Evolutionary conservation across 345 rosid genomes (phyloP).

Genomic region (Cardamine resedifolia): DNA sequence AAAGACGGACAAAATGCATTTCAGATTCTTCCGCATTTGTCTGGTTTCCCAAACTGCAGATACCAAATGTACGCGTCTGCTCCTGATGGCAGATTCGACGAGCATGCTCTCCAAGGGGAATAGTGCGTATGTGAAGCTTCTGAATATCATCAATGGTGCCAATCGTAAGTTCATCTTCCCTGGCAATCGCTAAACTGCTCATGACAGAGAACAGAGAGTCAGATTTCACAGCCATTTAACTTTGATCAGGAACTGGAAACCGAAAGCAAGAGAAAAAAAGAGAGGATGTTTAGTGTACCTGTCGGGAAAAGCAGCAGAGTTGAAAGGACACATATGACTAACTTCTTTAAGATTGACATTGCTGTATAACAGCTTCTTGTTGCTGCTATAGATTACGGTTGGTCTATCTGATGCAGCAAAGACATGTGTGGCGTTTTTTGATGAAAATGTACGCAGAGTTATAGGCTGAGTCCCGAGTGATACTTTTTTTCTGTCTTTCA

Average conservation of each 20-base stretch:
- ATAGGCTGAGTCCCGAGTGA: slow-evolving; percentile 99
- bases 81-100: slow-evolving; percentile 98
- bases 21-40: slow-evolving; percentile 80
- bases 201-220: slow-evolving; percentile 27
- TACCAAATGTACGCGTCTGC: slow-evolving; percentile 87
- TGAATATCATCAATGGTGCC: slow-evolving; percentile 99
- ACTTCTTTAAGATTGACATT: slow-evolving; percentile 98
- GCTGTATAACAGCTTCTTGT: slow-evolving; percentile 91
- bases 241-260: neutral
- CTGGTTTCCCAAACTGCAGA: slow-evolving; percentile 82
- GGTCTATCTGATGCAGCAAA: slow-evolving; percentile 99
- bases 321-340: slow-evolving; percentile 97
- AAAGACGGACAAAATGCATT: slow-evolving; percentile 74
- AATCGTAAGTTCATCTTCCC: slow-evolving; percentile 95
- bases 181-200: slow-evolving; percentile 93
- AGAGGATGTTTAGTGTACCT: slow-evolving; percentile 48
- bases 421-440: slow-evolving; percentile 85
- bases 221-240: slow-evolving; percentile 7
- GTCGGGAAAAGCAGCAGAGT: slow-evolving; percentile 99
- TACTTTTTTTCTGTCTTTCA: slow-evolving; percentile 86
- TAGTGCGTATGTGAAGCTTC: slow-evolving; percentile 98
- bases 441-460: slow-evolving; percentile 93
- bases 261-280: slow-evolving; percentile 20
- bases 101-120: slow-evolving; percentile 96
- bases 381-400: slow-evolving; percentile 94